Conservation (phyloP, 2,329 filamentous ascomycete genomes). For the Capronia epimyces region DNA sequence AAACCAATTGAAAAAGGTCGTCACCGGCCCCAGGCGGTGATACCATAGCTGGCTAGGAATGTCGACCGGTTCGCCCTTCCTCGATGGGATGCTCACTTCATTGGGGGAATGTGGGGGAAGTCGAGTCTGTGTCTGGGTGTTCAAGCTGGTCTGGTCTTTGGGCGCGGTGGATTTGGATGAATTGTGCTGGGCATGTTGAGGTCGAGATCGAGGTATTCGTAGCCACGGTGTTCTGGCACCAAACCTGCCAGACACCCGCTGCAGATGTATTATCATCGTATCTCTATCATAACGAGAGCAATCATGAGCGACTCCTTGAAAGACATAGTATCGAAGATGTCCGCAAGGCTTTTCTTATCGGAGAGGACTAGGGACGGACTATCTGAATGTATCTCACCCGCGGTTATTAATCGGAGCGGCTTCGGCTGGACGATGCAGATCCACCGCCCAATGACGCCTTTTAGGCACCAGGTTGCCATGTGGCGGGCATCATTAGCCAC, state of each 20-base stretch:
- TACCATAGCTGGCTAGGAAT: slow-evolving; percentile 28
- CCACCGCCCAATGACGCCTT: slow-evolving; percentile 11
- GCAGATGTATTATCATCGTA: slow-evolving; percentile 17
- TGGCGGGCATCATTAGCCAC: too few relatives aligned
- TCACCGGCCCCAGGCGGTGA: slow-evolving; percentile 27
- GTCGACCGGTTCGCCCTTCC: slow-evolving; percentile 23
- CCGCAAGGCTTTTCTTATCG: slow-evolving; percentile 6
- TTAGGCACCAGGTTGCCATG: neutral
- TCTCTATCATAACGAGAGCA: slow-evolving; percentile 5
- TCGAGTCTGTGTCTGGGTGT: neutral
- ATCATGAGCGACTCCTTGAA: neutral
- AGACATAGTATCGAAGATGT: slow-evolving; percentile 1
- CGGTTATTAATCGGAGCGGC: too few relatives aligned
- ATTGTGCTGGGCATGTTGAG: slow-evolving; percentile 13
- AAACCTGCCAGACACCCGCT: slow-evolving; percentile 17
- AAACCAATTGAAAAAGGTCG: slow-evolving; percentile 30
- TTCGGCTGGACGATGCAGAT: neutral
- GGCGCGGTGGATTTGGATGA: slow-evolving; percentile 4
- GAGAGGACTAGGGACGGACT: neutral
- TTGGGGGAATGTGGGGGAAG: slow-evolving; percentile 15
- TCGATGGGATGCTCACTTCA: slow-evolving; percentile 7
- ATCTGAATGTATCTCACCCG: too few relatives aligned
- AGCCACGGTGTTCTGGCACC: slow-evolving; percentile 18
- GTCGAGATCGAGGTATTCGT: slow-evolving; percentile 11
- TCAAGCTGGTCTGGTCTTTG: slow-evolving; percentile 7